A percentile compares a stretch with the other conserved stretches of the same genome.
Conservation (phyloP, 495 filamentous ascomycete genomes). For the Niebla homalea region DNA sequence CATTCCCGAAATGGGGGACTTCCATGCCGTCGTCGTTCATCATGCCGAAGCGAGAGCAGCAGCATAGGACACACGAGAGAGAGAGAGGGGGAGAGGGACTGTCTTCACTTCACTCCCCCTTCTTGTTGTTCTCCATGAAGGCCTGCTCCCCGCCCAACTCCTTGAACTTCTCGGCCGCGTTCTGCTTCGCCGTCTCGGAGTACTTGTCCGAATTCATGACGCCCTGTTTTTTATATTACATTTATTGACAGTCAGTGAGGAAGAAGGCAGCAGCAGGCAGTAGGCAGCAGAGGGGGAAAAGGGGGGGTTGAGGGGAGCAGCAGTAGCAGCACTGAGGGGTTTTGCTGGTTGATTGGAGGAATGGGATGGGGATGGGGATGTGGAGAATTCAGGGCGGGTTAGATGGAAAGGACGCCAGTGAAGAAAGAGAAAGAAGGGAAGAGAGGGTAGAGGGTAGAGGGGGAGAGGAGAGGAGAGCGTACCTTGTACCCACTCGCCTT, state of each 20-base stretch:
- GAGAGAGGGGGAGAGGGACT: too few relatives aligned
- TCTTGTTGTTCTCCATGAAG: slow-evolving; percentile 13
- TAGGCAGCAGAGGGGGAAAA: not conserved
- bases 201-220: slow-evolving; percentile 5
- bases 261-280: too few relatives aligned
- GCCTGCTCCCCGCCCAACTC: slow-evolving; percentile 12
- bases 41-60: too few relatives aligned
- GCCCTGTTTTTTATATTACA: not conserved
- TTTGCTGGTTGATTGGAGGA: not conserved
- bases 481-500: slow-evolving; percentile 14
- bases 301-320: not conserved
- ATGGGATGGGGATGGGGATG: not conserved
- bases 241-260: too few relatives aligned
- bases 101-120: slow-evolving; percentile 11
- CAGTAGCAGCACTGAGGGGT: too few relatives aligned
- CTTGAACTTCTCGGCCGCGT: slow-evolving; percentile 8
- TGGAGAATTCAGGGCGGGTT: not conserved
- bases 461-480: not conserved
- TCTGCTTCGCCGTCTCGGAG: slow-evolving; percentile 3
- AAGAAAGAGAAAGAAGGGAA: not conserved
- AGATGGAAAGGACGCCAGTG: too few relatives aligned
- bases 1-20: too few relatives aligned
- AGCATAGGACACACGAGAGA: too few relatives aligned
- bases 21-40: too few relatives aligned
- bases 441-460: not conserved